Percentiles rank a stretch among this genome's conserved stretches.
Evolutionary conservation across 179 eudicot genomes (phyloP).

Genomic region (Spinacia oleracea): DNA sequence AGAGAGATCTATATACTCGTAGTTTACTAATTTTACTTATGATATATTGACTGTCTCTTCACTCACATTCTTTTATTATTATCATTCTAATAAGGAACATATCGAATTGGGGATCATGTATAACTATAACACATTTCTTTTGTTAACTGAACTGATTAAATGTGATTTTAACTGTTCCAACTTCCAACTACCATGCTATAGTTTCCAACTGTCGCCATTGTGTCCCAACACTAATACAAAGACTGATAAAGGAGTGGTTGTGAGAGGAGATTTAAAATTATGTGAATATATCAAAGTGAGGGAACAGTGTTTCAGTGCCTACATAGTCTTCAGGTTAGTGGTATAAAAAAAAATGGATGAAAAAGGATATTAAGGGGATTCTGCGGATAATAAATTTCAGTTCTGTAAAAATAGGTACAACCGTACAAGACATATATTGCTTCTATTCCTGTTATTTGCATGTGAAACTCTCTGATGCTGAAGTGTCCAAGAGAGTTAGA

Average conservation of each 20-base stretch:
- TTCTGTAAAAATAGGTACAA: not conserved
- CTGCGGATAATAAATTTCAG: not conserved
- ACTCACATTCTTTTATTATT: not conserved
- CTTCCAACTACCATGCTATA: not conserved
- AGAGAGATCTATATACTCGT: conserved; percentile 22
- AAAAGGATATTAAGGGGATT: not conserved
- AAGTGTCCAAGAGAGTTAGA: not conserved
- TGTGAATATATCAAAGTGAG: not conserved
- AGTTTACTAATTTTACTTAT: not conserved
- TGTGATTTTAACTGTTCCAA: not conserved
- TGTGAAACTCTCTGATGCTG: too few relatives aligned
- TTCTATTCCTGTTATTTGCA: not conserved
- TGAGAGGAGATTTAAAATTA: not conserved
- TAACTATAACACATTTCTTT: not conserved
- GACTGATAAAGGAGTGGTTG: not conserved
- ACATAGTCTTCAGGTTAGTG: not conserved
- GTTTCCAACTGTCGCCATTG: not conserved
- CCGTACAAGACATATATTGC: not conserved
- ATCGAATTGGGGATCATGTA: not conserved
- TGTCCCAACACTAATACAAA: not conserved
- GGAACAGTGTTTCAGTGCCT: not conserved
- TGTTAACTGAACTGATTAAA: not conserved
- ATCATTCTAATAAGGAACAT: not conserved
- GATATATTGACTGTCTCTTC: not conserved
- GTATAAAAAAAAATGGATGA: not conserved